Conservation (phyloP, 495 filamentous ascomycete species). For the Talaromyces nanjingensis region DNA sequence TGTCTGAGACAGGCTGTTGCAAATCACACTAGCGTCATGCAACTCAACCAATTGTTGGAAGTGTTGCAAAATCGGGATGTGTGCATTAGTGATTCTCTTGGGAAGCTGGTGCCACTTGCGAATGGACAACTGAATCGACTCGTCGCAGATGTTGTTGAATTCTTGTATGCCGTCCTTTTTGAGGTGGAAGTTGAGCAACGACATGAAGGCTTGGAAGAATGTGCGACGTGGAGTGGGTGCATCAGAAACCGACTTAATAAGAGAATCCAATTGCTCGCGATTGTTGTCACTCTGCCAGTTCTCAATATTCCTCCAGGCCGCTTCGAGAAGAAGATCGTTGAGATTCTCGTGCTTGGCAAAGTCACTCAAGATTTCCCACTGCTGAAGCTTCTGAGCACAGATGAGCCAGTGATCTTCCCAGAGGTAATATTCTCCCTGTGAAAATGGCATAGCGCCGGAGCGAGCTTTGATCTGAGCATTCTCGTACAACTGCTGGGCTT, state of each 20-base stretch:
- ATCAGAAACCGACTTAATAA: conserved; percentile 95
- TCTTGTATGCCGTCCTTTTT: conserved; percentile 75
- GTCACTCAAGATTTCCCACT: conserved; percentile 95
- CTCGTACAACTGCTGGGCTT: conserved; percentile 93
- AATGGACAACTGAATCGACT: conserved; percentile 92
- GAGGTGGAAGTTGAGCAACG: conserved; percentile 82
- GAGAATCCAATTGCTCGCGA: conserved; percentile 78
- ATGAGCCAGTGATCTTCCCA: conserved; percentile 99
- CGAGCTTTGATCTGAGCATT: conserved; percentile 93
- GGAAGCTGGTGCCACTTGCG: conserved; percentile 98
- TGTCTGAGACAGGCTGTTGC: conserved; percentile 76
- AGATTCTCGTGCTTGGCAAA: conserved; percentile 99
- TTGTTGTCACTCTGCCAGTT: conserved; percentile 82
- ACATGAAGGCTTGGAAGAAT: conserved; percentile 98
- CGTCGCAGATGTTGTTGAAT: conserved; percentile 85
- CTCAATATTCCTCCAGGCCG: conserved; percentile 88
- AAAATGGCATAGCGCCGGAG: conserved; percentile 88
- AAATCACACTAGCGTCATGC: conserved; percentile 95
- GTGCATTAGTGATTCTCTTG: conserved; percentile 85
- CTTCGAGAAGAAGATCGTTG: conserved; percentile 92
- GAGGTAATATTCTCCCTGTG: conserved; percentile 92
- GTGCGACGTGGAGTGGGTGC: conserved; percentile 86
- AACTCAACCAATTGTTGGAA: conserved; percentile 99
- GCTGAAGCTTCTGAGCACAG: conserved; percentile 95
- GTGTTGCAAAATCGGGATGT: conserved; percentile 90